A percentile compares a stretch with the other conserved stretches of the same genome.
Evolutionary conservation across 495 filamentous ascomycete genomes (phyloP).

Genomic region (Penicillium alfredii): DNA sequence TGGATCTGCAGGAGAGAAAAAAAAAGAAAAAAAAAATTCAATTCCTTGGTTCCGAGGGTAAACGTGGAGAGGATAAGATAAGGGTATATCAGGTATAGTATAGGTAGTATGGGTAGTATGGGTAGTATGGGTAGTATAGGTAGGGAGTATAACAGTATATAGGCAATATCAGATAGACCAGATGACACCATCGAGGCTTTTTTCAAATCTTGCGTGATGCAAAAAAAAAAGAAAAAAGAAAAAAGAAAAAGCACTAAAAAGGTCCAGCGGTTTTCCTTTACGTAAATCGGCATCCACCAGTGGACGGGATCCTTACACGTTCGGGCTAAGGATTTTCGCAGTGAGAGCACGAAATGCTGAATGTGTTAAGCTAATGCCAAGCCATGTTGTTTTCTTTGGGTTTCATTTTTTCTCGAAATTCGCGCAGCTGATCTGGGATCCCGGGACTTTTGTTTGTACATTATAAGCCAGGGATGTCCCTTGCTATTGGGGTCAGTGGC

Average conservation of each 20-base stretch:
- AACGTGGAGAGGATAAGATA: conserved; percentile 20
- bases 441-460: too few relatives aligned
- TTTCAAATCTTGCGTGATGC: conserved; percentile 2
- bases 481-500: too few relatives aligned
- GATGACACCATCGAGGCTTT: too few relatives aligned
- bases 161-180: too few relatives aligned
- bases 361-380: conserved; percentile 10
- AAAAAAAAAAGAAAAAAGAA: conserved; percentile 7
- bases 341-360: background rate
- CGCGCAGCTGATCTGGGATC: conserved; percentile 4
- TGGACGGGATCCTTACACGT: conserved; percentile 19
- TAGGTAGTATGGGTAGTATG: background rate
- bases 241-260: background rate
- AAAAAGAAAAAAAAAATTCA: conserved; percentile 6
- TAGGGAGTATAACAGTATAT: conserved; percentile 14
- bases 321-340: conserved; percentile 13
- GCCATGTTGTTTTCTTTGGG: too few relatives aligned
- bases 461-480: too few relatives aligned
- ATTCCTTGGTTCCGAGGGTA: conserved; percentile 9
- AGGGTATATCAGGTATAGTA: background rate
- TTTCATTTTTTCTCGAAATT: too few relatives aligned
- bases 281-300: conserved; percentile 25
- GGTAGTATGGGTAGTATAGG: conserved; percentile 5
- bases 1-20: conserved; percentile 14
- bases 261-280: conserved; percentile 22